Conservation (phyloP, 2,329 filamentous ascomycete genomes). For the Diaporthe eres region DNA sequence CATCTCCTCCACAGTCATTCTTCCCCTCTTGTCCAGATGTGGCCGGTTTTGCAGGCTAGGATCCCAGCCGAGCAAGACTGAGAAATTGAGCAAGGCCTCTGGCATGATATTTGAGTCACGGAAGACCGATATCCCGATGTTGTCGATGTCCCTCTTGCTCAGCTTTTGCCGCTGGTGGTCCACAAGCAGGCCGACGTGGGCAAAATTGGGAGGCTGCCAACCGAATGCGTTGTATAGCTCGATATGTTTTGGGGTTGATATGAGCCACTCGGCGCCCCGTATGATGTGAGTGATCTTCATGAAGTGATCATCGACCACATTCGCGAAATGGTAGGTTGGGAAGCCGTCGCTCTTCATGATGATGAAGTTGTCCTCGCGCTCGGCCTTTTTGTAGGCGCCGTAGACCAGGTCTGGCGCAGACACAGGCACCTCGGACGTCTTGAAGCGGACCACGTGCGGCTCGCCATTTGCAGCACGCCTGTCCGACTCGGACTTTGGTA, state of each 20-base stretch:
- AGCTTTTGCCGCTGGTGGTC: constrained; percentile 80
- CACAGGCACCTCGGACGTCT: constrained; percentile 72
- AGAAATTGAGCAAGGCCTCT: constrained; percentile 79
- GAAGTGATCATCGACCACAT: constrained; percentile 94
- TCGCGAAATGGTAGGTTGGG: constrained; percentile 97
- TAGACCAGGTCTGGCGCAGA: constrained; percentile 85
- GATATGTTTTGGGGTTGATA: constrained; percentile 84
- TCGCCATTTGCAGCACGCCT: constrained; percentile 79
- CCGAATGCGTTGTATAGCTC: constrained; percentile 82
- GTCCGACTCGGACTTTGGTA: constrained; percentile 77
- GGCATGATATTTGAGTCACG: constrained; percentile 62
- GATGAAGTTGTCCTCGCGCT: constrained; percentile 83
- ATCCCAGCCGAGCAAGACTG: constrained; percentile 88
- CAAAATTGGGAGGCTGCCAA: constrained; percentile 81
- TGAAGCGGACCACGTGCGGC: constrained; percentile 82
- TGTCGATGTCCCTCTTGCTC: constrained; percentile 83
- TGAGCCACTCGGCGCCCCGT: constrained; percentile 95
- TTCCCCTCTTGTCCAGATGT: constrained; percentile 67
- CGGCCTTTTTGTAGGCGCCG: constrained; percentile 71
- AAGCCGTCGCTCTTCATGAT: constrained; percentile 92
- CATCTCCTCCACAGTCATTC: constrained; percentile 80
- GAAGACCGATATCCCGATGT: constrained; percentile 65
- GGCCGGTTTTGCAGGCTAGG: constrained; percentile 61
- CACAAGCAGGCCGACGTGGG: constrained; percentile 83
- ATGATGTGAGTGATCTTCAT: constrained; percentile 98